Evolutionary conservation across 257 asterid species (phyloP).

Genomic region (Lavandula angustifolia): DNA sequence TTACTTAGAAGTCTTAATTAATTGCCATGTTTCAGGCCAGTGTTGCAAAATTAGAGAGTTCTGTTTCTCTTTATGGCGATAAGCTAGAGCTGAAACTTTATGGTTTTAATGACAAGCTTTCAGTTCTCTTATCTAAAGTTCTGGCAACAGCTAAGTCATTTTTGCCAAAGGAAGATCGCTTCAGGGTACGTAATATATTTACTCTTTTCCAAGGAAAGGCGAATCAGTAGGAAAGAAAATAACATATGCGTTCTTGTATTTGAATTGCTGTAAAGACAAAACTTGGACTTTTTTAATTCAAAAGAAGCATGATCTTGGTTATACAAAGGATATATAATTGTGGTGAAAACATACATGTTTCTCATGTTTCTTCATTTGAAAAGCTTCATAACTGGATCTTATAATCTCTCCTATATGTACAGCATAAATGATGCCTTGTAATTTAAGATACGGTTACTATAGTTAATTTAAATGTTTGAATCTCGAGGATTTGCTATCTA

Average conservation of each 20-base stretch:
- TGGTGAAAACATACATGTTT: constrained; percentile 19
- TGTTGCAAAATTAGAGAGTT: constrained; percentile 88
- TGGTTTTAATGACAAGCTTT: constrained; percentile 96
- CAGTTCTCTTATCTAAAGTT: constrained; percentile 77
- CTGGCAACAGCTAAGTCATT: constrained; percentile 70
- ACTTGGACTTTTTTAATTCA: constrained; percentile 9
- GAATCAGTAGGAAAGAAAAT: constrained; percentile 19
- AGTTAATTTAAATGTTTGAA: constrained; percentile 12
- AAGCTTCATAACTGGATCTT: constrained; percentile 11
- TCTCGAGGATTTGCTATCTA: constrained; percentile 3
- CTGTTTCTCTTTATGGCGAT: constrained; percentile 84
- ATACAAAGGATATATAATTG: constrained; percentile 11
- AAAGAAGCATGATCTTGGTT: constrained; percentile 20
- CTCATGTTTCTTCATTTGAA: constrained; percentile 7
- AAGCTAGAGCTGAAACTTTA: constrained; percentile 89
- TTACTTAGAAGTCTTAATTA: constrained; percentile 7
- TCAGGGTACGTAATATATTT: constrained; percentile 55
- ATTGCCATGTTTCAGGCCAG: constrained; percentile 71
- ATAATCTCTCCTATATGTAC: constrained; percentile 16
- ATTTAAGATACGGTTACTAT: neutral
- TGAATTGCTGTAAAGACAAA: constrained; percentile 12
- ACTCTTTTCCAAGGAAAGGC: constrained; percentile 4
- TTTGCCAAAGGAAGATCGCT: constrained; percentile 84
- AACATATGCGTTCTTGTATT: constrained; percentile 18
- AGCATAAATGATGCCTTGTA: constrained; percentile 11